A percentile compares a stretch with the other conserved stretches of the same genome.
phyloP scores from a whole-genome alignment of 2,329 filamentous ascomycete genomes.

The Aspergillus sp. region DNA sequence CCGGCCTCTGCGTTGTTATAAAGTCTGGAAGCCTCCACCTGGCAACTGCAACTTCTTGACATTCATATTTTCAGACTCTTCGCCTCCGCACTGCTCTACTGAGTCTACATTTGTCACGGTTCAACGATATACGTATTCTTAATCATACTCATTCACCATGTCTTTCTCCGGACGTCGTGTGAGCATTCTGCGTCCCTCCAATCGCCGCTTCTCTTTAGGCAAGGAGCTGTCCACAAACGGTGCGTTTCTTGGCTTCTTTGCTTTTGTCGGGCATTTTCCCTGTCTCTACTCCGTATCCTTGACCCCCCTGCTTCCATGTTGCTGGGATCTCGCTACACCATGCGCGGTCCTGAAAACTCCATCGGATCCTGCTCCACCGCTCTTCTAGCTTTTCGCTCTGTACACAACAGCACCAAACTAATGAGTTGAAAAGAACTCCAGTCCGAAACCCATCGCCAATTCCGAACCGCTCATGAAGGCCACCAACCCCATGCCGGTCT shows the following conservation, averaged over 20 bases:
- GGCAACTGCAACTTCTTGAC: background rate
- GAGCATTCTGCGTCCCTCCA: slow-evolving; percentile 47
- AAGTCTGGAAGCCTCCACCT: background rate
- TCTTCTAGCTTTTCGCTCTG: background rate
- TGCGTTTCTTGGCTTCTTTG: slow-evolving; percentile 32
- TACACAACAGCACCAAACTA: background rate
- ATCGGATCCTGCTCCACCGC: background rate
- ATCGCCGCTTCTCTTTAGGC: slow-evolving; percentile 46
- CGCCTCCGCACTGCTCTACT: background rate
- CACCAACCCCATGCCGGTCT: slow-evolving; percentile 90
- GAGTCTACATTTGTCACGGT: background rate
- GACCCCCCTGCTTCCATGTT: background rate
- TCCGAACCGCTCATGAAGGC: slow-evolving; percentile 86
- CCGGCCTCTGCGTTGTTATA: background rate
- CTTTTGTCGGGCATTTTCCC: slow-evolving; percentile 7
- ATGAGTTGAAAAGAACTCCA: slow-evolving; percentile 64
- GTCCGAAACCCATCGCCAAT: slow-evolving; percentile 85
- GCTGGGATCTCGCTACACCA: background rate
- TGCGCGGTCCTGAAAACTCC: background rate
- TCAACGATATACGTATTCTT: background rate
- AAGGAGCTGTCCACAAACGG: slow-evolving; percentile 53
- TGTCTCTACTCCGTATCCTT: background rate
- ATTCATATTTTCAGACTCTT: background rate
- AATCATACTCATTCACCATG: slow-evolving; percentile 36
- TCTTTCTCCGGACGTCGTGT: slow-evolving; percentile 52